Evolutionary conservation across 345 rosid genomes (phyloP), one percentile per base, ranked within the genome.

Genomic region (Excoecaria cochinchinensis): DNA sequence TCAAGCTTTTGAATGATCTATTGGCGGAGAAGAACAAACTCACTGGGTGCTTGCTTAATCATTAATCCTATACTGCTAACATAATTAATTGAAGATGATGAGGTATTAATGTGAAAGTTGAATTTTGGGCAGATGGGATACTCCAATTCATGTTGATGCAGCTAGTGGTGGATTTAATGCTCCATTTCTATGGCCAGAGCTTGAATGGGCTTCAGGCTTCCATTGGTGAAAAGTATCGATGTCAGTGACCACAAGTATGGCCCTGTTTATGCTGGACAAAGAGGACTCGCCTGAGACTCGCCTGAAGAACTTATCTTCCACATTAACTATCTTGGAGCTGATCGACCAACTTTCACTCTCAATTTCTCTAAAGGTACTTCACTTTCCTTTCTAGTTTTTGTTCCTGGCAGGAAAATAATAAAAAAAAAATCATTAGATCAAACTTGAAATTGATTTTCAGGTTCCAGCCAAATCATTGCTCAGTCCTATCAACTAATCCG

Each of bases 81-180:
- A 6, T 4, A 44, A 6, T 6, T 44, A 44, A 1, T 4, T 44
- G 5, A 5, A 44, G 48, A 44, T 44, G 48, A 44, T 1, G 1
- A 15, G 5, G 2, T 31, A 4, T 3, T 31, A 16, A 17, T 36
- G 48, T 42, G 3, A 71, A 57, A 40, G 9, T 44, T 7, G 13
- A 38, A 16, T 65, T n/a, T 76, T 55, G 67, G 25, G 74, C 82
- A 89, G 92, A 13, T 94, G 98, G 98, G 86, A 92, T 72, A 94
- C 97, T n/a, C 90, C 97, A 2, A 92, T 94, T 61, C 97, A 94
- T 65, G 97, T 94, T 6, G 98, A 94, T 9, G 98, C 98, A 0
- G 98, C 97, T 0, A 94, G 98, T 69, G 98, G 98, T 9, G 98
- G 98, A 2, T 92, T 94, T 50, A 92, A 92, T 47, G 98, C 97